phyloP scores from a whole-genome alignment of 352 stramenopile species.

The Pythium apleroticum region DNA sequence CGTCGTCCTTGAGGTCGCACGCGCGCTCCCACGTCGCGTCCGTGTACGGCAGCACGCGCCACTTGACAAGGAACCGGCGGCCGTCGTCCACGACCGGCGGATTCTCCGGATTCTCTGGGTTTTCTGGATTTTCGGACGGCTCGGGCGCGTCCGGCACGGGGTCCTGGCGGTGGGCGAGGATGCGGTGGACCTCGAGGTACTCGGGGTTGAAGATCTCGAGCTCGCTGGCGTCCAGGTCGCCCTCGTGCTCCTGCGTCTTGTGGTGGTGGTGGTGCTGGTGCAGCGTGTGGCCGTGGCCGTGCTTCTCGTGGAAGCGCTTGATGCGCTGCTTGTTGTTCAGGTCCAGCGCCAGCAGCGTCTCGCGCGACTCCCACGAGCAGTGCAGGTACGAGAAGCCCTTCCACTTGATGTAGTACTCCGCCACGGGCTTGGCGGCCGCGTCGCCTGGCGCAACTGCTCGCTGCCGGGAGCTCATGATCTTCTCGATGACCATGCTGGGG shows the following conservation, averaged over 20 bases:
- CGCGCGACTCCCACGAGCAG: slow-evolving; percentile 78
- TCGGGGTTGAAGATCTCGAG: slow-evolving; percentile 90
- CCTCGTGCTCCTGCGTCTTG: slow-evolving; percentile 21
- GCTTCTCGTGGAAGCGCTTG: slow-evolving; percentile 88
- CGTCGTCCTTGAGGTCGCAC: slow-evolving; percentile 86
- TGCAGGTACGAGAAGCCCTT: slow-evolving; percentile 90
- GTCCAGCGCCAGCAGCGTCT: slow-evolving; percentile 78
- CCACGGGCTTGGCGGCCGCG: slow-evolving; percentile 23
- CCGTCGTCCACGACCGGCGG: slow-evolving; percentile 73
- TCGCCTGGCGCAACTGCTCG: slow-evolving; percentile 36
- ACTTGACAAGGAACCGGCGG: slow-evolving; percentile 86
- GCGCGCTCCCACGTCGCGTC: slow-evolving; percentile 88
- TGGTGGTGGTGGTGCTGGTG: slow-evolving; percentile 46
- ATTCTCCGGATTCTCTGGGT: neutral
- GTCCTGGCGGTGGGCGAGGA: slow-evolving; percentile 81
- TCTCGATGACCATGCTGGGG: slow-evolving; percentile 83
- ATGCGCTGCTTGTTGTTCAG: slow-evolving; percentile 84
- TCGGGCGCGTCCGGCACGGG: neutral
- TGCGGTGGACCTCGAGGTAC: slow-evolving; percentile 88
- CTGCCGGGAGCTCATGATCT: slow-evolving; percentile 82
- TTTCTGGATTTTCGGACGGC: neutral
- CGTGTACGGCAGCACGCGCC: slow-evolving; percentile 82
- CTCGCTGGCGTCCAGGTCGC: slow-evolving; percentile 39
- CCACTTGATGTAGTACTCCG: slow-evolving; percentile 91
- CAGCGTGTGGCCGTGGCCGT: slow-evolving; percentile 39